A percentile compares a stretch with the other conserved stretches of the same genome.
Evolutionary conservation across 2,329 filamentous ascomycete species (phyloP).

Genomic region (Macroventuria anomochaeta): DNA sequence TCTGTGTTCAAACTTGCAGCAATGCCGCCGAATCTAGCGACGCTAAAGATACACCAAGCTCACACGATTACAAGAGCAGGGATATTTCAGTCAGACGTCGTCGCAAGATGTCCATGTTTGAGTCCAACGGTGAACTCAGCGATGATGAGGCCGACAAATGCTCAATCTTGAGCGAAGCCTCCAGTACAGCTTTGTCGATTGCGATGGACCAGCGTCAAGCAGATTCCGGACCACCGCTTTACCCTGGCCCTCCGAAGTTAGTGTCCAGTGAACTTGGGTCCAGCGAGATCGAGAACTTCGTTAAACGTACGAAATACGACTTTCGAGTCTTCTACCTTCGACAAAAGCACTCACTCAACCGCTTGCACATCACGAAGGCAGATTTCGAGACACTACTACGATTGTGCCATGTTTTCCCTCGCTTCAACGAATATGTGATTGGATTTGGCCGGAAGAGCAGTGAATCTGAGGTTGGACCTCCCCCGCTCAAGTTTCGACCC

Average conservation of each 20-base stretch:
- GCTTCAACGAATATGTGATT: slow-evolving; percentile 29
- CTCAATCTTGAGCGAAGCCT: background rate
- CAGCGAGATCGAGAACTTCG: background rate
- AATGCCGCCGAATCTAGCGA: background rate
- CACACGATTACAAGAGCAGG: background rate
- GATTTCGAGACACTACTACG: background rate
- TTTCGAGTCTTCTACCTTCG: slow-evolving; percentile 32
- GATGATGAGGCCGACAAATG: background rate
- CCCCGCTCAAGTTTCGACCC: slow-evolving; percentile 18
- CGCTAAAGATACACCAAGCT: background rate
- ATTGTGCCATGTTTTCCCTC: slow-evolving; percentile 26
- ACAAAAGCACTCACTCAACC: slow-evolving; percentile 26
- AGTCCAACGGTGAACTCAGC: background rate
- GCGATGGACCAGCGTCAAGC: slow-evolving; percentile 3
- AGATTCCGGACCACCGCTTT: background rate
- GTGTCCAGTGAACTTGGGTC: background rate
- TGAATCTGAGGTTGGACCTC: slow-evolving; percentile 28
- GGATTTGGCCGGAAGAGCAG: slow-evolving; percentile 19
- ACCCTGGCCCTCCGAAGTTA: background rate
- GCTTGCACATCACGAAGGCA: slow-evolving; percentile 25
- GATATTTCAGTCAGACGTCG: background rate
- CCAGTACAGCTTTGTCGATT: background rate
- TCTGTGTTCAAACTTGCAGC: background rate
- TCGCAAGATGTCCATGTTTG: background rate
- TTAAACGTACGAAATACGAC: slow-evolving; percentile 15